Conservation (phyloP, 108 stramenopile genomes). For the Schizochytrium sp. region DNA sequence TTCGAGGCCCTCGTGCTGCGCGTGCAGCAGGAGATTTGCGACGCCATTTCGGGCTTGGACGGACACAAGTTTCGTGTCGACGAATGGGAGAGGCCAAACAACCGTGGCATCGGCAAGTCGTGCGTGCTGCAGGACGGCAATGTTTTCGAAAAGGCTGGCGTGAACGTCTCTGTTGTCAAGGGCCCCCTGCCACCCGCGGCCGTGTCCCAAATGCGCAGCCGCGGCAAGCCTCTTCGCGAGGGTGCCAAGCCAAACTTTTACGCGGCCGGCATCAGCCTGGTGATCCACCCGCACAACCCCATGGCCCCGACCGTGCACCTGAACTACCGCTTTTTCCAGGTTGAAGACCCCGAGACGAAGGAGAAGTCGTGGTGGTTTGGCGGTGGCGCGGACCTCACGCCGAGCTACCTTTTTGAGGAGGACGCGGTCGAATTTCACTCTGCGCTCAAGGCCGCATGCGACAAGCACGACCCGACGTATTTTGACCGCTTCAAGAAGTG, state of each 20-base stretch:
- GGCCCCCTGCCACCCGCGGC: constrained; percentile 44
- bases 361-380: constrained; percentile 89
- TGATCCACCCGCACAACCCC: constrained; percentile 95
- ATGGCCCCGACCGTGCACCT: constrained; percentile 94
- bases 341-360: not conserved
- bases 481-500: constrained; percentile 94
- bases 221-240: not conserved
- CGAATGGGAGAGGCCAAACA: constrained; percentile 81
- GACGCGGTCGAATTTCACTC: constrained; percentile 98
- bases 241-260: constrained; percentile 74
- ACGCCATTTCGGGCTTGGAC: not conserved
- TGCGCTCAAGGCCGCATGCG: constrained; percentile 93
- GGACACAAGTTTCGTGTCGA: constrained; percentile 48
- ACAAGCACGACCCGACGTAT: constrained; percentile 79
- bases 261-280: constrained; percentile 84
- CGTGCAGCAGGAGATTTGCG: constrained; percentile 23
- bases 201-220: constrained; percentile 12
- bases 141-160: constrained; percentile 98
- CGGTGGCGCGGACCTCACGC: constrained; percentile 98
- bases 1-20: constrained; percentile 3
- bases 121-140: constrained; percentile 79
- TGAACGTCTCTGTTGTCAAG: constrained; percentile 89
- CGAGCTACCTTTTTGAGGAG: constrained; percentile 80
- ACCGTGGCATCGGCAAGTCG: constrained; percentile 85
- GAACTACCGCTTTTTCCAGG: constrained; percentile 98